Percentiles rank a stretch among this genome's conserved stretches.
phyloP scores from a whole-genome alignment of 805 yeast genomes.

The Clavispora phyllophila region DNA sequence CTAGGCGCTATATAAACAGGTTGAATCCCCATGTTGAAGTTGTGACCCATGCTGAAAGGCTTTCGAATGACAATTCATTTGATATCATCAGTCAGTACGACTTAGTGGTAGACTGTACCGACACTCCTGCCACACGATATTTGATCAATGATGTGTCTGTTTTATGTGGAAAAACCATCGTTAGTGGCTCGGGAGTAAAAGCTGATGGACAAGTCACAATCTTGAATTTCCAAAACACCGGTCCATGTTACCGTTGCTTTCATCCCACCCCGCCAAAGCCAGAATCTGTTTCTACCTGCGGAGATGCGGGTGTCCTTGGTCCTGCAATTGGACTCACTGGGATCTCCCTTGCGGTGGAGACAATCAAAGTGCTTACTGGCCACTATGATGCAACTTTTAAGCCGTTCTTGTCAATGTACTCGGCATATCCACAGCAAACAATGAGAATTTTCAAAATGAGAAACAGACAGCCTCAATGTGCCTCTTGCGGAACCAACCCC shows the following conservation, averaged over 20 bases:
- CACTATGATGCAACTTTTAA: slow-evolving; percentile 50
- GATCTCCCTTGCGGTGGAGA: slow-evolving; percentile 79
- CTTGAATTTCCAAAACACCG: slow-evolving; percentile 56
- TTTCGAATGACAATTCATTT: slow-evolving; percentile 56
- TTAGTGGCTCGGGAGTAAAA: slow-evolving; percentile 88
- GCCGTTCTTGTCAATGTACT: slow-evolving; percentile 67
- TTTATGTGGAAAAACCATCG: slow-evolving; percentile 58
- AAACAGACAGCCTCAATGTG: slow-evolving; percentile 54
- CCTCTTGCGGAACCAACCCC: slow-evolving; percentile 56
- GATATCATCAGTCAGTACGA: slow-evolving; percentile 63
- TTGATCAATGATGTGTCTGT: slow-evolving; percentile 83
- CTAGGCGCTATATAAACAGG: slow-evolving; percentile 45
- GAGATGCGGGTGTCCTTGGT: slow-evolving; percentile 92
- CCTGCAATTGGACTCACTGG: slow-evolving; percentile 96
- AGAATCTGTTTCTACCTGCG: slow-evolving; percentile 73
- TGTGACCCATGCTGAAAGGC: slow-evolving; percentile 45
- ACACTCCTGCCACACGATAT: slow-evolving; percentile 83
- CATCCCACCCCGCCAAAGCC: slow-evolving; percentile 90
- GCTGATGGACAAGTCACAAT: slow-evolving; percentile 88
- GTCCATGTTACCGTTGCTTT: slow-evolving; percentile 94
- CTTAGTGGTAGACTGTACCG: slow-evolving; percentile 87
- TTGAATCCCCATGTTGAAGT: slow-evolving; percentile 69
- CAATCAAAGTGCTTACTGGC: slow-evolving; percentile 66
- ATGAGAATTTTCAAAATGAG: slow-evolving; percentile 79
- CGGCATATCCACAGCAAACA: slow-evolving; percentile 62